Evolutionary conservation across 495 filamentous ascomycete genomes (phyloP).

Genomic region (Extremus antarcticus): DNA sequence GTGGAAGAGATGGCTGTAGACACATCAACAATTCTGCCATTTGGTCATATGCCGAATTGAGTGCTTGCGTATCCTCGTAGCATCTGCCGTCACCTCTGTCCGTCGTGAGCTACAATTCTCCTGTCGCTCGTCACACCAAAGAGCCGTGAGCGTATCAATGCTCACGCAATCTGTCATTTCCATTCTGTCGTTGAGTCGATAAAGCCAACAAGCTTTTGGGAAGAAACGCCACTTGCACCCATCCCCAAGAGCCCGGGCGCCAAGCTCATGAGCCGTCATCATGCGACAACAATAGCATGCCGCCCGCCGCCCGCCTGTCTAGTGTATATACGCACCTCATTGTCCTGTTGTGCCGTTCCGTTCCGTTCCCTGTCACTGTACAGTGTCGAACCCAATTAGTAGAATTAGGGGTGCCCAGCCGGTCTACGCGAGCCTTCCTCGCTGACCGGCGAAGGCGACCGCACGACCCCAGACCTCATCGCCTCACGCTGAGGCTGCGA

Average conservation of each 20-base stretch:
- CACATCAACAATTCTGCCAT: neutral
- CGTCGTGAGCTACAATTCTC: neutral
- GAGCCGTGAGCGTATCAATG: neutral
- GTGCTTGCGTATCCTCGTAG: too few species aligned
- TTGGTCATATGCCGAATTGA: neutral
- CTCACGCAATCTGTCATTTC: neutral
- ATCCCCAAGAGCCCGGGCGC: too few species aligned
- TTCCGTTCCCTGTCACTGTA: neutral
- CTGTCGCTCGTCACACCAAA: neutral
- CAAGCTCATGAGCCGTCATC: neutral
- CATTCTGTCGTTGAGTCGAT: neutral
- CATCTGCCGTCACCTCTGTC: neutral
- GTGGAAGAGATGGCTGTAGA: neutral
- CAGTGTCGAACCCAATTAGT: neutral
- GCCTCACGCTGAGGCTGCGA: conserved; percentile 1
- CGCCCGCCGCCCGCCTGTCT: neutral
- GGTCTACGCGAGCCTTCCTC: conserved; percentile 6
- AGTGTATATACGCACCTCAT: neutral
- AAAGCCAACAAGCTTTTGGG: neutral
- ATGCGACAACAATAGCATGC: neutral
- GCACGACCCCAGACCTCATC: conserved; percentile 2
- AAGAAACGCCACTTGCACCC: too few species aligned
- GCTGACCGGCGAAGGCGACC: conserved; percentile 7
- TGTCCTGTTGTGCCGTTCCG: too few species aligned
- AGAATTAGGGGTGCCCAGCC: neutral